Conservation (phyloP, 768 basidiomycete species). For the Amanita exitialis region DNA sequence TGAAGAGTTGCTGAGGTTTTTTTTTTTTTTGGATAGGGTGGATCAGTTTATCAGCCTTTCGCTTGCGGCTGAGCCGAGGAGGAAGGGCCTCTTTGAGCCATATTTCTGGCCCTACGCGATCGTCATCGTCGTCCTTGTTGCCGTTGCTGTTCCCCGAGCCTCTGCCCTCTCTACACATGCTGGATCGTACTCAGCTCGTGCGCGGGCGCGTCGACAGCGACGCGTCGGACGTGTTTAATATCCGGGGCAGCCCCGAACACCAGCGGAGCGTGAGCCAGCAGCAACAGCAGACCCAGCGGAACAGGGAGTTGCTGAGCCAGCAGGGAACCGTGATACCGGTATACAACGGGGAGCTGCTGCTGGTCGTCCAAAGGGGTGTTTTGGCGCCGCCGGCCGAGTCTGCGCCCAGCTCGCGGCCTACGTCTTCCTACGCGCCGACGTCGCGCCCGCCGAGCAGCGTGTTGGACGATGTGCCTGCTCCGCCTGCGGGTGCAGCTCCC, state of each 20-base stretch:
- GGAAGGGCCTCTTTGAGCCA: constrained; percentile 69
- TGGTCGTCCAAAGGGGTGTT: constrained; percentile 48
- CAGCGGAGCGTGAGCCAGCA: constrained; percentile 15
- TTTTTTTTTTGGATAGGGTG: constrained; percentile 40
- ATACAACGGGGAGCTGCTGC: constrained; percentile 63
- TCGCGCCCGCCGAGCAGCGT: constrained; percentile 67
- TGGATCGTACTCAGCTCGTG: constrained; percentile 56
- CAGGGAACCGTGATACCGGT: constrained; percentile 66
- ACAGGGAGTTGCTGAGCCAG: constrained; percentile 31
- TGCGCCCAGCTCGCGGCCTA: constrained; percentile 36
- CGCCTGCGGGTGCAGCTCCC: background rate
- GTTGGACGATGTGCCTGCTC: constrained; percentile 23
- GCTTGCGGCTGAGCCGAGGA: constrained; percentile 61
- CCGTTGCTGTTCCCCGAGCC: constrained; percentile 74
- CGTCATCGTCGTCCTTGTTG: constrained; percentile 24
- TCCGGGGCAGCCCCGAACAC: constrained; percentile 18
- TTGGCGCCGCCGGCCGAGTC: constrained; percentile 27
- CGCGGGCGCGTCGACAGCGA: constrained; percentile 67
- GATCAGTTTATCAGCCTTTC: constrained; percentile 77
- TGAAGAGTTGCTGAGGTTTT: background rate
- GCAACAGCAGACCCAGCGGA: constrained; percentile 21
- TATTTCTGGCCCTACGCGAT: constrained; percentile 57
- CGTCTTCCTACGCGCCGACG: constrained; percentile 39
- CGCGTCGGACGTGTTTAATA: constrained; percentile 46
- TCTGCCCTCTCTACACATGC: constrained; percentile 52